Conservation (phyloP, 768 basidiomycete genomes). For the Lentinula lateritia region DNA sequence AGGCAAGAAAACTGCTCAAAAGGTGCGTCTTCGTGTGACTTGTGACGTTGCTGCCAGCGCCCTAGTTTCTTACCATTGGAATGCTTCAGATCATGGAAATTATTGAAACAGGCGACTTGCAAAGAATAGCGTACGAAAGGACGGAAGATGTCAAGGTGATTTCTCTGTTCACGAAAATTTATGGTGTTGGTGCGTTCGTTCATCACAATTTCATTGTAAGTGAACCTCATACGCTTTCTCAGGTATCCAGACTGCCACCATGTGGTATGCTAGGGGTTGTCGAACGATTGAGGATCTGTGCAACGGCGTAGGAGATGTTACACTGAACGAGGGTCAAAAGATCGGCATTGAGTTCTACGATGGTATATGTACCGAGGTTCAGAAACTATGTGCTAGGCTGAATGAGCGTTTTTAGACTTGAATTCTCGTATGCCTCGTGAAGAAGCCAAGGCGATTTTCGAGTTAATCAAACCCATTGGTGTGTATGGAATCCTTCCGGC, state of each 20-base stretch:
- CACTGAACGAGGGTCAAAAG: slow-evolving; percentile 51
- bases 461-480: slow-evolving; percentile 70
- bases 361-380: slow-evolving; percentile 32
- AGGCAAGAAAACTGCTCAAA: slow-evolving; percentile 70
- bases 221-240: not conserved
- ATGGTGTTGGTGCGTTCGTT: slow-evolving; percentile 63
- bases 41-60: not conserved
- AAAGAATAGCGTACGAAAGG: slow-evolving; percentile 60
- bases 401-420: slow-evolving; percentile 49
- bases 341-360: slow-evolving; percentile 69
- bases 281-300: slow-evolving; percentile 72
- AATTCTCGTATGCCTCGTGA: slow-evolving; percentile 79
- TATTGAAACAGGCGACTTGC: slow-evolving; percentile 64
- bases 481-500: slow-evolving; percentile 8
- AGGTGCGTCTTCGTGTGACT: slow-evolving; percentile 32
- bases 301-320: slow-evolving; percentile 54
- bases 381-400: not conserved
- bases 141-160: slow-evolving; percentile 53
- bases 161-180: slow-evolving; percentile 70
- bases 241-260: slow-evolving; percentile 63
- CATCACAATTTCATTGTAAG: not conserved
- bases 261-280: slow-evolving; percentile 75
- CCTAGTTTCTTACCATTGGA: not conserved
- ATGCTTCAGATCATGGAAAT: slow-evolving; percentile 72
- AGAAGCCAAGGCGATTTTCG: slow-evolving; percentile 73